A percentile compares a stretch with the other conserved stretches of the same genome.
phyloP scores from a whole-genome alignment of 2,329 filamentous ascomycete species.

The Alternaria ethzedia region DNA sequence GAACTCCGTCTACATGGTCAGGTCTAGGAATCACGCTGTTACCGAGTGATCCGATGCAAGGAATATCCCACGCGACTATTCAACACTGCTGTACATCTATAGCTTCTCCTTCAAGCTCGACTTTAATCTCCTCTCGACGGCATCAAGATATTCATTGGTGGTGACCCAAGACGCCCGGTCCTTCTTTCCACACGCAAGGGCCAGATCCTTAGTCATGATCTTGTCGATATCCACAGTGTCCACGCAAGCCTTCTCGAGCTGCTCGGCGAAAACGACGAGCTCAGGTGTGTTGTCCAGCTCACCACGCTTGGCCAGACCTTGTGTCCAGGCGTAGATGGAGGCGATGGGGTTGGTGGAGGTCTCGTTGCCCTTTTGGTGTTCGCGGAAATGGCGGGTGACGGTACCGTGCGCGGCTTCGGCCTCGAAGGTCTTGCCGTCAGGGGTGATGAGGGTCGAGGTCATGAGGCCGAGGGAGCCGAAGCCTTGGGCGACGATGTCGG shows the following conservation, averaged over 20 bases:
- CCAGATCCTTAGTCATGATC: constrained; percentile 99
- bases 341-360: constrained; percentile 99
- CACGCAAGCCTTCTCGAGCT: constrained; percentile 88
- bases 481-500: constrained; percentile 96
- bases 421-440: constrained; percentile 95
- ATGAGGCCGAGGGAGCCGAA: constrained; percentile 98
- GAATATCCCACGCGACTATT: background rate
- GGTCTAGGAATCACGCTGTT: constrained; percentile 1
- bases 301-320: constrained; percentile 90
- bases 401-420: constrained; percentile 98
- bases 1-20: background rate
- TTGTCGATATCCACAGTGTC: constrained; percentile 93
- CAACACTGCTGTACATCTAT: constrained; percentile 49
- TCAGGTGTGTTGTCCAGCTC: constrained; percentile 93
- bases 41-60: background rate
- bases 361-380: constrained; percentile 97
- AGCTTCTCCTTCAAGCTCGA: constrained; percentile 77
- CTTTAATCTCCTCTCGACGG: constrained; percentile 91
- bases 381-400: constrained; percentile 96
- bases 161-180: constrained; percentile 86
- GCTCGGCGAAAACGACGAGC: constrained; percentile 87
- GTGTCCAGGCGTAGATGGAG: constrained; percentile 98
- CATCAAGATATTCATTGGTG: constrained; percentile 85
- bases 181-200: constrained; percentile 91
- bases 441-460: constrained; percentile 97